These are phyloP conservation scores for Candida orba DNA, from an alignment of 805 yeast species.

Conservation along the genomic window DNA sequence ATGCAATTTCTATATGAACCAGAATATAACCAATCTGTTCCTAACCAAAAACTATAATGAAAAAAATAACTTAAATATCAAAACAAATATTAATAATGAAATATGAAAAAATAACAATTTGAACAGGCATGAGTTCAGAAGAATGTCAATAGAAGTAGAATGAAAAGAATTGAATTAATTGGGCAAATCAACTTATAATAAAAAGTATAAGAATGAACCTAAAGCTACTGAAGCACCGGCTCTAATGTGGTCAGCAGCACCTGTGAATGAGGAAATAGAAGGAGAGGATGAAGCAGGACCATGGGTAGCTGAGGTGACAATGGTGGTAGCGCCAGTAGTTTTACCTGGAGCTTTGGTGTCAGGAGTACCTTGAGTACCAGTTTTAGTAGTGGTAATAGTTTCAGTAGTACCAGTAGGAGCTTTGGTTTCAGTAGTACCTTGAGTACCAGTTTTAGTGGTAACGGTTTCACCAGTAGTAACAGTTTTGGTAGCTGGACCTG, in stretches of 20 bases:
- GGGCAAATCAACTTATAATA: conserved; percentile 16
- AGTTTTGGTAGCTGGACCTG: conserved; percentile 5
- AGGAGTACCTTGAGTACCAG: conserved; percentile 1
- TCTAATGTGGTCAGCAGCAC: conserved; percentile 20
- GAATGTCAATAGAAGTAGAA: not conserved
- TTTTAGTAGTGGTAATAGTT: not conserved
- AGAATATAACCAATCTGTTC: not conserved
- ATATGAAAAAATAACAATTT: not conserved
- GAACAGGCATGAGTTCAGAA: too few relatives aligned
- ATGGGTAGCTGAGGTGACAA: conserved; percentile 1
- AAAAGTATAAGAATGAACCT: conserved; percentile 25
- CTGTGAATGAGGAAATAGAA: conserved; percentile 6
- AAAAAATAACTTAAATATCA: not conserved
- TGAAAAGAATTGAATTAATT: not conserved
- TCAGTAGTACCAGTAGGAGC: conserved; percentile 9
- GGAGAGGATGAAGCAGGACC: conserved; percentile 1
- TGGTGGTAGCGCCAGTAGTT: conserved; percentile 2
- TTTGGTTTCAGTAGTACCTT: conserved; percentile 5
- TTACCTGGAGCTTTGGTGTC: not conserved
- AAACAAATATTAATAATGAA: not conserved
- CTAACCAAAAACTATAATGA: not conserved
- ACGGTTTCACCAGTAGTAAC: conserved; percentile 1
- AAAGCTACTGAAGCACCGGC: conserved; percentile 22
- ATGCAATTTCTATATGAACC: conserved; percentile 2
- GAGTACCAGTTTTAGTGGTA: conserved; percentile 1